Base-by-base conservation (phyloP, 202 grass and related monocot species). In the Hordeum pubiflorum region DNA sequence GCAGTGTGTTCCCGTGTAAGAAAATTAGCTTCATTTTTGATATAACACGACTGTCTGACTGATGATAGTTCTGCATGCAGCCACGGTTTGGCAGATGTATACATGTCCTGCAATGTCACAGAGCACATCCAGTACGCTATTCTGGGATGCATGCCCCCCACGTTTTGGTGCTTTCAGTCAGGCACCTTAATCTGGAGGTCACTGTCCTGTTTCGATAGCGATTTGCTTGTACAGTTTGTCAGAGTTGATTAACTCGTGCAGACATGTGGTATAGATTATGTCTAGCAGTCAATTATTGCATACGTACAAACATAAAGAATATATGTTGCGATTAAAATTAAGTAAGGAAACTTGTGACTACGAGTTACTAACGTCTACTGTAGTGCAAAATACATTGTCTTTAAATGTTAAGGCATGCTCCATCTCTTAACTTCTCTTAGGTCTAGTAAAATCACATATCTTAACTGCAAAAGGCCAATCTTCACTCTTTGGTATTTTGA, bases 101-200 rank as follows among this genome's bases (percentile, higher is more conserved):
- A 63, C 60, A 18, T 14, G 13, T 8, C 26, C 26, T 14, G 26
- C 12, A 4, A 13, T 60, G 58, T 60, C 48, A 55, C 3, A 20
- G 18, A 55, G 52, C 52, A 9, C 52, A 55, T 55, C 52, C 52
- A 55, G 17, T 21, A 55, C 52, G 18, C 50, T 55, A 55, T 38
- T 38, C 32, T 33, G 32, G 34, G 34, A 37, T 3, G 34, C 34
- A 37, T 37, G 34, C 6, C 34, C 34, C 5, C 34, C 39, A 3
- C 29, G 4, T 32, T 32, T 32, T 32, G 31, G 31, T 5, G 31
- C 31, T 32, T 32, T 32, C 31, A 4, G 65, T 36, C 59, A 48
- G 24, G 73, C 66, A 68, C 61, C 77, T 86, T 86, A 66, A 58
- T n/a, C 50, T 27, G 43, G 15, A 75, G 37, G 69, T 75, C 75